Conservation (phyloP, 169 alveolate genomes). For the Plasmodium cynomolgi region DNA sequence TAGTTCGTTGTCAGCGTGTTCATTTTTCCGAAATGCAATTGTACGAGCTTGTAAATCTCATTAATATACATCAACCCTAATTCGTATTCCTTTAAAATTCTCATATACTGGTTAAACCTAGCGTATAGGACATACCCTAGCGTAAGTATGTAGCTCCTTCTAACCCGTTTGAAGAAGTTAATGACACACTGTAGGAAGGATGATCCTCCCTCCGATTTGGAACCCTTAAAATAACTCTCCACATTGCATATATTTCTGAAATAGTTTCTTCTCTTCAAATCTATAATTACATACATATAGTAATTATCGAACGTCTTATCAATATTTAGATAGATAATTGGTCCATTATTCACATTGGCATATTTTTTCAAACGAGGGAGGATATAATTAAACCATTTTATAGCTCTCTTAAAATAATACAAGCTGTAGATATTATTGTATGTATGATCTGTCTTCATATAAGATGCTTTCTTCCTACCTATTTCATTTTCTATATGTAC, state of each 20-base stretch:
- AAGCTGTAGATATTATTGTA: slow-evolving; percentile 34
- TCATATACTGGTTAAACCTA: slow-evolving; percentile 48
- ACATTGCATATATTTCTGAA: slow-evolving; percentile 36
- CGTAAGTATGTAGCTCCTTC: slow-evolving; percentile 66
- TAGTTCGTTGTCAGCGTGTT: slow-evolving; percentile 70
- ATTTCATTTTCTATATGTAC: slow-evolving; percentile 8
- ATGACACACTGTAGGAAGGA: slow-evolving; percentile 27
- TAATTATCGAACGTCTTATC: slow-evolving; percentile 71
- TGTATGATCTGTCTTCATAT: not conserved
- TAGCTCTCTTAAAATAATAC: slow-evolving; percentile 46
- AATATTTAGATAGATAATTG: slow-evolving; percentile 62
- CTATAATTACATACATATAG: slow-evolving; percentile 58
- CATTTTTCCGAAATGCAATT: slow-evolving; percentile 50
- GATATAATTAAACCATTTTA: slow-evolving; percentile 72
- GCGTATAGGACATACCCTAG: slow-evolving; percentile 36
- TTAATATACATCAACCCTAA: slow-evolving; percentile 38
- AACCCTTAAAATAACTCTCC: not conserved
- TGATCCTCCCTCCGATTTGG: not conserved
- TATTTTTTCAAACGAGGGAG: slow-evolving; percentile 56
- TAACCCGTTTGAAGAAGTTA: slow-evolving; percentile 27
- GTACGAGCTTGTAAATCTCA: slow-evolving; percentile 35
- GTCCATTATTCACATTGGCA: slow-evolving; percentile 53
- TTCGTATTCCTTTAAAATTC: slow-evolving; percentile 51
- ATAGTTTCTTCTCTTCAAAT: slow-evolving; percentile 31
- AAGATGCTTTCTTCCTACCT: slow-evolving; percentile 6